phyloP scores from a whole-genome alignment of 2,329 filamentous ascomycete genomes.

The Drechslerella coelobrocha region DNA sequence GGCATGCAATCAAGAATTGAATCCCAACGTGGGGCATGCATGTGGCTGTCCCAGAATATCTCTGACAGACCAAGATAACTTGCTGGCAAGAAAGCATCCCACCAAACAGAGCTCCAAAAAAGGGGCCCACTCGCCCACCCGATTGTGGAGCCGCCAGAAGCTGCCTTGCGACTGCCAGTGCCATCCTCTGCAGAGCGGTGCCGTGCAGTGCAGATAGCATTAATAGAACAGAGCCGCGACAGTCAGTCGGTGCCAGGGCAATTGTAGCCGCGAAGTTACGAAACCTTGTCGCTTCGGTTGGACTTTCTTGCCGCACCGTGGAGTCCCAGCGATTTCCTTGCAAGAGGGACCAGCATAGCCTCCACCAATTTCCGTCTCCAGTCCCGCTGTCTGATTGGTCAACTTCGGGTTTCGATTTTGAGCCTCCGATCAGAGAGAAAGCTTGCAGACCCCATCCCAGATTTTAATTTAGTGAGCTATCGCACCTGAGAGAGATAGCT shows the following conservation, averaged over 20 bases:
- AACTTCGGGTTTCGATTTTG: too few species aligned
- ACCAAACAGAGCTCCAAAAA: conserved; percentile 4
- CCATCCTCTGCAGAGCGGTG: not conserved
- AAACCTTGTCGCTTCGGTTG: not conserved
- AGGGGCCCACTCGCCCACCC: too few species aligned
- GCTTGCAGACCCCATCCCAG: not conserved
- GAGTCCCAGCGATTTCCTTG: not conserved
- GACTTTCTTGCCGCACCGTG: not conserved
- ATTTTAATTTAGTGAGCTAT: not conserved
- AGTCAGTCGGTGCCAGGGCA: not conserved
- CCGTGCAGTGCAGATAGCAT: not conserved
- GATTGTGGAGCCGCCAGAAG: not conserved
- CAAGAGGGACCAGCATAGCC: not conserved
- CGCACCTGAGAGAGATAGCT: not conserved
- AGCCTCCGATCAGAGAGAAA: not conserved
- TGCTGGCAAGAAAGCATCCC: too few species aligned
- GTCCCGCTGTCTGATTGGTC: too few species aligned
- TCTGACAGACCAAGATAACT: too few species aligned
- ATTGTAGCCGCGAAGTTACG: not conserved
- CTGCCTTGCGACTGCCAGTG: conserved; percentile 1
- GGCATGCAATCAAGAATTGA: too few species aligned
- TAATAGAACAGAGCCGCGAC: not conserved
- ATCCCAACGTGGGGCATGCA: too few species aligned
- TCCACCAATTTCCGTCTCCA: not conserved
- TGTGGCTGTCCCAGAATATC: too few species aligned